Percentiles rank a stretch among this genome's conserved stretches.
phyloP scores from a whole-genome alignment of 805 yeast species.

The Hanseniaspora lindneri region DNA sequence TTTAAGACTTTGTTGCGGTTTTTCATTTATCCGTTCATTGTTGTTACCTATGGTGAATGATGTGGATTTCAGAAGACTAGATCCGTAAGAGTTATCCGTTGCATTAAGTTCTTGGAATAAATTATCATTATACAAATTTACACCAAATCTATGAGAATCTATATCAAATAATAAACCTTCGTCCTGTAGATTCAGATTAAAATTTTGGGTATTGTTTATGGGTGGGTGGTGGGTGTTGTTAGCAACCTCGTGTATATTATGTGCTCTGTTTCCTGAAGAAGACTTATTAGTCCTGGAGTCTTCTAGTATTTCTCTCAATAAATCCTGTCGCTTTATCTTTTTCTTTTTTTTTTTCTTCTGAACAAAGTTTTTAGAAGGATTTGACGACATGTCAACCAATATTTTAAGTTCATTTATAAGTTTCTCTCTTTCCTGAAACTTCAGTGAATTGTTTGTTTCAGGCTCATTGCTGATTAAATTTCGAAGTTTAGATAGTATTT shows the following conservation, averaged over 20 bases:
- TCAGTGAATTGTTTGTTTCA: neutral
- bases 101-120: neutral
- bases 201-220: neutral
- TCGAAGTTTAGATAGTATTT: neutral
- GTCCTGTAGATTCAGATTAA: neutral
- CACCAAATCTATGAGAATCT: constrained; percentile 14
- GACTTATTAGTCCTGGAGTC: neutral
- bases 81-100: neutral
- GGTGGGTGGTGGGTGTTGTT: too few species aligned
- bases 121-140: constrained; percentile 2
- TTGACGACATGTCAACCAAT: neutral
- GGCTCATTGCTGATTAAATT: neutral
- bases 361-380: neutral
- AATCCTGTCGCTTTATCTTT: constrained; percentile 12
- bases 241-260: too few species aligned
- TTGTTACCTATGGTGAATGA: neutral
- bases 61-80: neutral
- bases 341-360: constrained; percentile 10
- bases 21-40: neutral
- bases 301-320: constrained; percentile 10
- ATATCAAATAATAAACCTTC: neutral
- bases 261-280: neutral
- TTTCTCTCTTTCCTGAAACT: neutral
- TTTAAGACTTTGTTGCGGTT: neutral
- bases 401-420: constrained; percentile 8